Conservation (phyloP, 1,284 basidiomycete genomes). For the Xanthoconium separans region DNA sequence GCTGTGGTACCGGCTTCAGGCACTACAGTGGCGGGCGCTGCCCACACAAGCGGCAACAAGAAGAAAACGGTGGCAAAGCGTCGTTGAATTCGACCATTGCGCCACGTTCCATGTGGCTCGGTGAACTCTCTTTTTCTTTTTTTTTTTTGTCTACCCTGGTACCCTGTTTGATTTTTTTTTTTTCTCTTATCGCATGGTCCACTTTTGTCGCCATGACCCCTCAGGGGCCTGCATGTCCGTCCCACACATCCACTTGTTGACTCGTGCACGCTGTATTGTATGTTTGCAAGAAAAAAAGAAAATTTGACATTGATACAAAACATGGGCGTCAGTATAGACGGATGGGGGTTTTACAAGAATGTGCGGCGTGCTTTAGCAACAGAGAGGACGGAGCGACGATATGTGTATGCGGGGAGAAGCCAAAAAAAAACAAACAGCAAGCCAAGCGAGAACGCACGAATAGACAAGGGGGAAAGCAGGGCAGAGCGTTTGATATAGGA, state of each 20-base stretch:
- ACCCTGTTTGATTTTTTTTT: not conserved
- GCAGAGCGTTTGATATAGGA: slow-evolving; percentile 17
- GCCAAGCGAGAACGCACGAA: not conserved
- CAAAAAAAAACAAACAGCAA: not conserved
- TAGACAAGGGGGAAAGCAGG: slow-evolving; percentile 6
- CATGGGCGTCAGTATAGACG: slow-evolving; percentile 14
- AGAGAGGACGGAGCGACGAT: not conserved
- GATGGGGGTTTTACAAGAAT: slow-evolving; percentile 21
- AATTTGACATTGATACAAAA: slow-evolving; percentile 24
- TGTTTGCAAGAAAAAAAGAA: not conserved
- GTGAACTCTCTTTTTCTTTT: not conserved
- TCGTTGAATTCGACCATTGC: slow-evolving; percentile 16
- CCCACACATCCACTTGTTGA: no score
- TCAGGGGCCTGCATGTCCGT: no score
- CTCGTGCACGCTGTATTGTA: no score
- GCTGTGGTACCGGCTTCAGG: slow-evolving; percentile 1
- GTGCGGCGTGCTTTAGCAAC: slow-evolving; percentile 8
- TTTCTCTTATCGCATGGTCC: not conserved
- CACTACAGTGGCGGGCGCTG: not conserved
- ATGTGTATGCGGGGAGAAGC: not conserved
- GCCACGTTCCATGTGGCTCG: not conserved
- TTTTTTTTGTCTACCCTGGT: not conserved
- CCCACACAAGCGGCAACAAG: slow-evolving; percentile 7
- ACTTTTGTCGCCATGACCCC: not conserved
- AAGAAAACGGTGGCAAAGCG: slow-evolving; percentile 25